Base-by-base conservation (phyloP, 257 asterid genomes). In the Nicotiana sylvestris region DNA sequence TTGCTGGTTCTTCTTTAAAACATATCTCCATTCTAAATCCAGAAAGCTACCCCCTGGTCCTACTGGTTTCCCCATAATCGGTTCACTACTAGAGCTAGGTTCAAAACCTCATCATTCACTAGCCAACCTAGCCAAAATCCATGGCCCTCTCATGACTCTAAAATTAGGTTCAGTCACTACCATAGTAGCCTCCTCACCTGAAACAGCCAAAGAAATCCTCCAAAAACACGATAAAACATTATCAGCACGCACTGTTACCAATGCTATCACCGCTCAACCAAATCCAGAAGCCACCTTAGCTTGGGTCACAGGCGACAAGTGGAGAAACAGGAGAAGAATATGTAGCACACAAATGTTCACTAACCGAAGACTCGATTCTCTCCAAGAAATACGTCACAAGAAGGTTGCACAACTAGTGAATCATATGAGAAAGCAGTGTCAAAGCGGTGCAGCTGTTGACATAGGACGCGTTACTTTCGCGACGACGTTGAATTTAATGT, bases 331-430 rank as follows among this genome's bases (percentile, higher is more conserved):
- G 3, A 88, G 92, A 3, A 82, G 83, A 11, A 33, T 90, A 29
- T 74, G 86, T 82, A 90, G 39, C 39, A 85, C 83, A 2, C 85
- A 85, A 0, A 62, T 90, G 76, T 88, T 90, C 83, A 83, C 92
- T 0, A 33, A 9, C 18, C 81, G 64, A 7, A 78, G 80, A 5
- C 67, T 90, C 15, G 89, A 85, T 6, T 81, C 83, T 9, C 78
- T 81, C n/a, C 81, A 84, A 30, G 46, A 58, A 1, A 82, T 89
- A 7, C 82, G 91, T 37, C 58, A 57, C 55, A 12, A 64, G 81
- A 78, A 86, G 37, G 84, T 53, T 85, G 81, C 81, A 58, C 49
- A 85, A 80, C 7, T 84, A 43, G 86, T 70, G 64, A 78, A 68
- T 29, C 80, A 76, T 65, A 83, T 86, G 29, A 49, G 60, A 30